Conservation (phyloP, 2,329 filamentous ascomycete genomes). For the Colletotrichum sp. region DNA sequence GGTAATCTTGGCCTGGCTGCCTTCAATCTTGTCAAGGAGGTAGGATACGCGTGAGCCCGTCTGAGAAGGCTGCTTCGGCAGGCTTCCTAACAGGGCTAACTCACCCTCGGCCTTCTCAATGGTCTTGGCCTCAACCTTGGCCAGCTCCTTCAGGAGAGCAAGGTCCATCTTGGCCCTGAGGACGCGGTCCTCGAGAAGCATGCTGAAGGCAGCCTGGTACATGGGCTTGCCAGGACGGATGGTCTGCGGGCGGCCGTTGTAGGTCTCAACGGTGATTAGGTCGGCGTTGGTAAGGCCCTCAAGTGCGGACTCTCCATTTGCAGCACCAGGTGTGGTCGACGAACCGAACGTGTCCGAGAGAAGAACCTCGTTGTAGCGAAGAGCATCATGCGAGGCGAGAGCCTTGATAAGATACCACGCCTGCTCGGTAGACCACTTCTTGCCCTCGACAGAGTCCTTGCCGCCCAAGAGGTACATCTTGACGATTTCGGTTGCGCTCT, state of each 20-base stretch:
- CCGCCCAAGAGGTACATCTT: slow-evolving; percentile 87
- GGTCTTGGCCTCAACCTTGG: slow-evolving; percentile 72
- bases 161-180: slow-evolving; percentile 77
- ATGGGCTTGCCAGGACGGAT: slow-evolving; percentile 87
- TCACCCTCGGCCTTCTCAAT: slow-evolving; percentile 85
- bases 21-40: slow-evolving; percentile 74
- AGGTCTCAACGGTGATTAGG: slow-evolving; percentile 77
- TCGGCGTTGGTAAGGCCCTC: slow-evolving; percentile 85
- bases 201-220: slow-evolving; percentile 81
- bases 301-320: slow-evolving; percentile 75
- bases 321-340: slow-evolving; percentile 49
- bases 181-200: slow-evolving; percentile 73
- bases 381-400: slow-evolving; percentile 69
- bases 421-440: slow-evolving; percentile 82
- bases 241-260: slow-evolving; percentile 76
- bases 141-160: slow-evolving; percentile 70
- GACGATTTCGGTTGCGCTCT: slow-evolving; percentile 87
- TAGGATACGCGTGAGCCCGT: slow-evolving; percentile 71
- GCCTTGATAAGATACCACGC: slow-evolving; percentile 88
- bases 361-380: slow-evolving; percentile 87
- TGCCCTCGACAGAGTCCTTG: slow-evolving; percentile 46
- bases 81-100: slow-evolving; percentile 69
- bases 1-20: slow-evolving; percentile 77
- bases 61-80: slow-evolving; percentile 76
- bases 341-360: slow-evolving; percentile 76